These are phyloP conservation scores for Ocimum tenuiflorum DNA, from an alignment of 257 asterid genomes.

Conservation along the genomic window DNA sequence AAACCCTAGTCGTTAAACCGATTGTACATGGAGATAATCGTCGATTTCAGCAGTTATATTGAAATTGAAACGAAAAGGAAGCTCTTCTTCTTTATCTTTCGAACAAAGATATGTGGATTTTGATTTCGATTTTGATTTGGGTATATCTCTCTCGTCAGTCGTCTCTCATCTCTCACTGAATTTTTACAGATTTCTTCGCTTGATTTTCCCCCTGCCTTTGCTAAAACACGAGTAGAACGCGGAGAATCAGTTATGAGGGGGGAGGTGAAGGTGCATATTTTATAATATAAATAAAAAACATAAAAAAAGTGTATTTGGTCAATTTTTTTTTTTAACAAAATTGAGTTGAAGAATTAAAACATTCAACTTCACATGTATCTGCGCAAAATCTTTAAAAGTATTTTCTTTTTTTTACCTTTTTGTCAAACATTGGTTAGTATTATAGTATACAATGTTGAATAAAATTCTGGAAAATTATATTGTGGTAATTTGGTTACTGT, in stretches of 20 bases:
- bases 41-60: conserved; percentile 25
- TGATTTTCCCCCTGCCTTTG: conserved; percentile 35
- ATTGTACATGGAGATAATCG: conserved; percentile 14
- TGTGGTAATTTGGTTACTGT: no score
- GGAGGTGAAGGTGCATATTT: conserved; percentile 4
- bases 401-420: background rate
- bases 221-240: conserved; percentile 83
- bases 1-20: conserved; percentile 33
- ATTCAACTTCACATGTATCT: conserved; percentile 5
- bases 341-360: no score
- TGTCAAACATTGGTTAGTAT: background rate
- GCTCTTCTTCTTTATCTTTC: conserved; percentile 20
- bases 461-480: no score
- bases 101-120: background rate
- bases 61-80: conserved; percentile 19
- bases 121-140: background rate
- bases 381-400: background rate
- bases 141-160: background rate
- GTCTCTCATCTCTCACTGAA: conserved; percentile 18
- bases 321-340: no score
- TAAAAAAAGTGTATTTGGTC: no score
- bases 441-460: no score
- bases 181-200: conserved; percentile 14
- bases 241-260: conserved; percentile 57
- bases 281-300: background rate